A percentile compares a stretch with the other conserved stretches of the same genome.
phyloP scores from a whole-genome alignment of 1,284 basidiomycete species.

The Amylostereum chailletii region DNA sequence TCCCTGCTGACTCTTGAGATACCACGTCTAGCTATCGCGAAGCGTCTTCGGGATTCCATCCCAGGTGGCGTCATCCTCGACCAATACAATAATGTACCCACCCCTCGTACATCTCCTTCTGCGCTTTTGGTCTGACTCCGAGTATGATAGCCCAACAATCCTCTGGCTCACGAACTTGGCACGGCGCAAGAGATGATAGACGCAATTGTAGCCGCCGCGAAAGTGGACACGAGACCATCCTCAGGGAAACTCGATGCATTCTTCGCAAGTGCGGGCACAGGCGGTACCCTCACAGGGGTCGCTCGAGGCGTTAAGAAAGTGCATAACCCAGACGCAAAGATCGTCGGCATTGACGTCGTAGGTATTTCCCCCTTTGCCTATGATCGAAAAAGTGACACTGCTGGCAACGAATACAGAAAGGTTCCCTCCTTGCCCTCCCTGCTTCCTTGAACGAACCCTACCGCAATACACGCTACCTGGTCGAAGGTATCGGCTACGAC shows the following conservation, averaged over 20 bases:
- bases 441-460: constrained; percentile 36
- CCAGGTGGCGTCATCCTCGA: constrained; percentile 85
- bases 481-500: constrained; percentile 94
- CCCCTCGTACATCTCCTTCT: background rate
- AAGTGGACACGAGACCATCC: constrained; percentile 44
- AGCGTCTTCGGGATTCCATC: constrained; percentile 68
- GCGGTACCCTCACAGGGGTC: constrained; percentile 88
- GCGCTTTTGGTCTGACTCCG: constrained; percentile 1
- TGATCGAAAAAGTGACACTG: too few relatives aligned
- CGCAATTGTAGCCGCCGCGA: constrained; percentile 52
- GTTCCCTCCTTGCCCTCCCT: constrained; percentile 79
- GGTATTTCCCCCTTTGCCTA: constrained; percentile 16
- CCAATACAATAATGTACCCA: constrained; percentile 70
- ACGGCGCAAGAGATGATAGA: constrained; percentile 87
- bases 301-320: constrained; percentile 74
- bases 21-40: constrained; percentile 59
- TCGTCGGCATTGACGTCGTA: constrained; percentile 87
- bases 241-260: constrained; percentile 74
- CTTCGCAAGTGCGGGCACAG: constrained; percentile 85
- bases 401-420: constrained; percentile 38
- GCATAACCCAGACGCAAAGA: constrained; percentile 58
- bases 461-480: constrained; percentile 58
- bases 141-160: constrained; percentile 61
- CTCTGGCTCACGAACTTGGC: constrained; percentile 77
- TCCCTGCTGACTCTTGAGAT: constrained; percentile 55